Evolutionary conservation across 139 green algal genomes (phyloP).

Genomic region (Nannochloris sp.): DNA sequence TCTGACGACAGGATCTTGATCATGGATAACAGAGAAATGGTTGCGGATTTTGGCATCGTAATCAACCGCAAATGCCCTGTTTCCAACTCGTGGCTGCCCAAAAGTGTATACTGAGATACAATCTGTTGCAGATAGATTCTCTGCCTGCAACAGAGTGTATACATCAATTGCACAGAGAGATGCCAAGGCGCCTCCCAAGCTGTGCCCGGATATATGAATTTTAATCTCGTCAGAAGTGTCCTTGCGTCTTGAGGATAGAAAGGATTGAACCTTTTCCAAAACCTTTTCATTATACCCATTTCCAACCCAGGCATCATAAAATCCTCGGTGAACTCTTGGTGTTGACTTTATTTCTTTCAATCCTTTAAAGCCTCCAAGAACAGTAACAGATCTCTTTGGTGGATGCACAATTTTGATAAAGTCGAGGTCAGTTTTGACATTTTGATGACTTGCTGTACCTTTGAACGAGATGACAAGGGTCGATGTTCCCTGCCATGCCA

Average conservation of each 20-base stretch:
- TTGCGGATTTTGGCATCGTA: slow-evolving; percentile 34
- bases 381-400: slow-evolving; percentile 4
- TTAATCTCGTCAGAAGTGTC: not conserved
- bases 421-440: slow-evolving; percentile 36
- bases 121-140: not conserved
- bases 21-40: slow-evolving; percentile 49
- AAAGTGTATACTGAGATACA: slow-evolving; percentile 31
- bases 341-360: not conserved
- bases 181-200: slow-evolving; percentile 37
- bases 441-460: slow-evolving; percentile 25
- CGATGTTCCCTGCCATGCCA: slow-evolving; percentile 24
- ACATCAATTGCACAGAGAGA: slow-evolving; percentile 23
- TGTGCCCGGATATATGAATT: slow-evolving; percentile 27
- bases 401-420: slow-evolving; percentile 2
- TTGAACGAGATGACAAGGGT: slow-evolving; percentile 33
- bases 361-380: not conserved
- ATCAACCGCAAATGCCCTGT: slow-evolving; percentile 44
- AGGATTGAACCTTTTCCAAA: not conserved
- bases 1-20: slow-evolving; percentile 14
- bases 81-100: slow-evolving; percentile 46
- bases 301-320: slow-evolving; percentile 15
- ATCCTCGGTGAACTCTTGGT: not conserved
- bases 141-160: not conserved
- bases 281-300: slow-evolving; percentile 3
- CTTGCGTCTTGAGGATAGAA: not conserved